Base-by-base conservation (phyloP, 1,284 basidiomycete species). In the Tilletia horrida region DNA sequence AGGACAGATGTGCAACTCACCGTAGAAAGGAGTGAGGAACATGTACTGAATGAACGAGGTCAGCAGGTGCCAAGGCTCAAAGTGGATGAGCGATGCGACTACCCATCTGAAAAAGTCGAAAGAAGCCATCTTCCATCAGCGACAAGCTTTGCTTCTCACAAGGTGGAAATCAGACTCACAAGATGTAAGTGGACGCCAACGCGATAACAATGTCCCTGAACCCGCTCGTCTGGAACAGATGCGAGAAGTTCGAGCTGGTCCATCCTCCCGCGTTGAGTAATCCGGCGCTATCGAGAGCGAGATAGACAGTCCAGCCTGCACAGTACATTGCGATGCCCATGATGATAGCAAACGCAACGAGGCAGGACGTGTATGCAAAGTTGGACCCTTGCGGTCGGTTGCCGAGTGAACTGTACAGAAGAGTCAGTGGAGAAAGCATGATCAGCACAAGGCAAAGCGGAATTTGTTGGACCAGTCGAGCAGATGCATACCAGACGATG, bases 31-130 rank as follows among this genome's bases (percentile, higher is more conserved):
- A 87, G 88, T 84, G 76, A 84, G 69, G 66, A 72, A 55, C 4
- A 74, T 64, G 67, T 77, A 77, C 45, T 78, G 90, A 62, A 88
- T 72, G 86, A 95, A 93, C 66, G 89, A 91, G 23, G 91, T 93
- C 84, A 94, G 86, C 90, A 94, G 92, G 85, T 94, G 92, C 91
- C 91, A 94, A 0, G 92, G 92, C 78, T 94, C 92, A 57, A 91
- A 84, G 83, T 93, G 90, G 83, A 94, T 88, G 81, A 93, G 85
- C 2, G 91, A 93, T 66, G 88, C 87, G 81, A 94, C 82, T 81
- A 95, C 86, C 85, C 94, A 94, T 63, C 94, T 40, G 40, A 21
- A 23, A 63, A 27, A 23, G 14, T 25, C 3, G 3, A 27, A 44
- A 1, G 8, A 8, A 6, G 21, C 9, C 18, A 44, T 14, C 4